Conservation (phyloP, 1,139 yeast species). For the Meyerozyma elateridarum region DNA sequence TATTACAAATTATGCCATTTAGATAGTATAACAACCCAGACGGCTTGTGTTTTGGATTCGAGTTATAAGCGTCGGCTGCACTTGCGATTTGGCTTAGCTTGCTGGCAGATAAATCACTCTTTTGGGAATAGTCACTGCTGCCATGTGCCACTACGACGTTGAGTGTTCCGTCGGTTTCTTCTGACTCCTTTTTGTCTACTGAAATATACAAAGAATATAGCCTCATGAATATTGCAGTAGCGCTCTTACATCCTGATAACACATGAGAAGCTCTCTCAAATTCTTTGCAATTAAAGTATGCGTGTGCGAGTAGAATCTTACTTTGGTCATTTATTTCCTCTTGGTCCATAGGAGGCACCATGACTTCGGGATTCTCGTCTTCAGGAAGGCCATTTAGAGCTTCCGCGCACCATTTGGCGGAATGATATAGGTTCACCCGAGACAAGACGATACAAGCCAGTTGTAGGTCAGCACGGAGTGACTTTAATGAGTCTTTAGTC, state of each 20-base stretch:
- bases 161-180: conserved; percentile 60
- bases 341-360: conserved; percentile 12
- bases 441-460: conserved; percentile 24
- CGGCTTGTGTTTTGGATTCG: conserved; percentile 18
- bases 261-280: conserved; percentile 72
- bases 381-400: conserved; percentile 49
- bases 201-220: conserved; percentile 67
- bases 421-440: conserved; percentile 53
- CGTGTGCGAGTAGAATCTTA: conserved; percentile 55
- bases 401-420: conserved; percentile 82
- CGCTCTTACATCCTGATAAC: conserved; percentile 48
- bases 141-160: conserved; percentile 21
- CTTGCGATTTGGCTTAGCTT: conserved; percentile 40
- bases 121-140: conserved; percentile 12
- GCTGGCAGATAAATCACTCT: conserved; percentile 11
- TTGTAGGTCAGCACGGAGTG: conserved; percentile 21
- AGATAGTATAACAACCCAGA: conserved; percentile 70
- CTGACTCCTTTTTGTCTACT: conserved; percentile 71
- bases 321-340: conserved; percentile 34
- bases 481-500: conserved; percentile 6
- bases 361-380: conserved; percentile 8
- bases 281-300: conserved; percentile 81
- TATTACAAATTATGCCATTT: conserved; percentile 59
- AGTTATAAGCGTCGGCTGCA: conserved; percentile 30
- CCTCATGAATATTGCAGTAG: conserved; percentile 58